phyloP scores from a whole-genome alignment of 306 rosid genomes.

The Citrullus mucosospermus region DNA sequence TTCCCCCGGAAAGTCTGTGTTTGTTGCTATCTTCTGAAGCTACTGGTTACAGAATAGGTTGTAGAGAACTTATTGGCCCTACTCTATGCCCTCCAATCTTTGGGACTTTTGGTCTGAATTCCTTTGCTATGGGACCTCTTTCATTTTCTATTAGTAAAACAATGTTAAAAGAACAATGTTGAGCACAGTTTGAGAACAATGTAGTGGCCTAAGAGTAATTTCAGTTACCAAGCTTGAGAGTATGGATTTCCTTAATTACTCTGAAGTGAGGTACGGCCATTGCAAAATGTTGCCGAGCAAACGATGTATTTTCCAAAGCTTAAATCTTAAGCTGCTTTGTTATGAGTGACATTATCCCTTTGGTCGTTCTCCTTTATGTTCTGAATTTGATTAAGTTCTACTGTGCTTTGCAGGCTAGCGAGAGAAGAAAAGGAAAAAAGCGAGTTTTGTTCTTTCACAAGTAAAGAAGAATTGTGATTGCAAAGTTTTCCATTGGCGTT shows the following conservation, averaged over 20 bases:
- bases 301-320: not conserved
- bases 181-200: too few species aligned
- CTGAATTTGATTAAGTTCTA: not conserved
- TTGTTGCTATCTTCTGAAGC: too few species aligned
- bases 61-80: not conserved
- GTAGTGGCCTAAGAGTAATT: not conserved
- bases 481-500: not conserved
- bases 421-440: conserved; percentile 67
- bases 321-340: not conserved
- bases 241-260: not conserved
- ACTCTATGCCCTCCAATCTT: too few species aligned
- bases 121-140: too few species aligned
- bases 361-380: not conserved
- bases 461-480: conserved; percentile 8
- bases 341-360: not conserved
- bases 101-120: too few species aligned
- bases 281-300: not conserved
- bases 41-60: not conserved
- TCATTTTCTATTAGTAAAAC: too few species aligned
- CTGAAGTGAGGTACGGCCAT: not conserved
- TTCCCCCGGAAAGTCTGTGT: not conserved
- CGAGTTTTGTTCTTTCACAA: conserved; percentile 59
- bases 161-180: too few species aligned
- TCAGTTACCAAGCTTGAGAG: not conserved
- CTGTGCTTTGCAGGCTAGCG: conserved; percentile 54